Evolutionary conservation across 257 asterid species (phyloP).

Genomic region (Perilla frutescens): DNA sequence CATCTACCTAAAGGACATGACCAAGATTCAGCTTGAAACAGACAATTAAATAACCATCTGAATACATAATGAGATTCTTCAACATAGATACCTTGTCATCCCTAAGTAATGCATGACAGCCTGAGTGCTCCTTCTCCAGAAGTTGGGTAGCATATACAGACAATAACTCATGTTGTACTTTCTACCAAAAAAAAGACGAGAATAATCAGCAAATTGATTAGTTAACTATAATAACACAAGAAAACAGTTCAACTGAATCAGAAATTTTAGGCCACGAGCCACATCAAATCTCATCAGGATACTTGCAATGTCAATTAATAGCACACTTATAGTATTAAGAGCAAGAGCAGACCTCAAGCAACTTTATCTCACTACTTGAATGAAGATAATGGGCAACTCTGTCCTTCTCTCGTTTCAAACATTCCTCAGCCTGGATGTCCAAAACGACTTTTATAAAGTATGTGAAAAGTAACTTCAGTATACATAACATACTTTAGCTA

Average conservation of each 20-base stretch:
- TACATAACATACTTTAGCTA: background rate
- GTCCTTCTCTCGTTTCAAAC: slow-evolving; percentile 61
- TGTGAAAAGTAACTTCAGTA: slow-evolving; percentile 15
- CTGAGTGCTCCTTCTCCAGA: slow-evolving; percentile 92
- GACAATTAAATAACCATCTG: slow-evolving; percentile 8
- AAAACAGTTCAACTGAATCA: background rate
- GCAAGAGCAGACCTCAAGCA: slow-evolving; percentile 62
- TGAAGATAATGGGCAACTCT: slow-evolving; percentile 65
- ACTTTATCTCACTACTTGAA: slow-evolving; percentile 57
- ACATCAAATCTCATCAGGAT: background rate
- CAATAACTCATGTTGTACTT: slow-evolving; percentile 67
- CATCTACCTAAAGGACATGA: slow-evolving; percentile 51
- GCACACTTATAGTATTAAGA: slow-evolving; percentile 31
- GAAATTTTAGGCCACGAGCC: background rate
- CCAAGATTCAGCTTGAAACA: slow-evolving; percentile 31
- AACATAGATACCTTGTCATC: slow-evolving; percentile 72
- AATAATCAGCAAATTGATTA: background rate
- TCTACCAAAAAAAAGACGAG: slow-evolving; percentile 35
- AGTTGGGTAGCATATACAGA: slow-evolving; percentile 62
- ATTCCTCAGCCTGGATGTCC: slow-evolving; percentile 61
- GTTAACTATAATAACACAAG: background rate
- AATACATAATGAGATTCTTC: slow-evolving; percentile 8
- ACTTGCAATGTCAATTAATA: background rate
- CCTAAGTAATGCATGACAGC: slow-evolving; percentile 92
- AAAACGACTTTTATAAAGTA: slow-evolving; percentile 25